Evolutionary conservation across 257 asterid species (phyloP), one percentile per base, ranked within the genome.

Genomic region (Lantana camara): DNA sequence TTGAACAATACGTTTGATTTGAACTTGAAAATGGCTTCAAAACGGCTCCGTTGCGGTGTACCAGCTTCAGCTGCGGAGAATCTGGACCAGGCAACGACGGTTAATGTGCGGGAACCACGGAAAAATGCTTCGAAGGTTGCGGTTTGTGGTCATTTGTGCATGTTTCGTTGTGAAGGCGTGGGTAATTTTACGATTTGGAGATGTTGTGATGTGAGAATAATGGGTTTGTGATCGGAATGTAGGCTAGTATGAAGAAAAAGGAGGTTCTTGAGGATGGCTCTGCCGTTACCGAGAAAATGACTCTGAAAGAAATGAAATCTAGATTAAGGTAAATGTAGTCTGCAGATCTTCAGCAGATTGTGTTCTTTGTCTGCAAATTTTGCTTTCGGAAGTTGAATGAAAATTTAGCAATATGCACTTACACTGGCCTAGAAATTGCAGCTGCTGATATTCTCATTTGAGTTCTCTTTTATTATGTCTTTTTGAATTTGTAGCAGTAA

Each of bases 241-340:
- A 86, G 95, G 85, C 53, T 29, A 69, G 55, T 63, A 49, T 8
- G 47, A 35, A 9, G 56, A 63, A 41, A 55, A 67, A 61, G 15
- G 82, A 64, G 66, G 70, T 58, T 67, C 74, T 60, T 67, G 84
- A 69, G 67, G 78, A 81, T 68, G 85, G 81, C 56, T 53, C 64
- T 56, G 77, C 23, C 30, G 90, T 62, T 56, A 77, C 23, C 30
- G 90, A 83, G 67, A 80, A 76, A 73, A 79, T 86, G 91, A 79
- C 95, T 17, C 77, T 91, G 67, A 78, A 83, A 45, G 86, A 86
- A 75, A 80, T 91, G 57, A 77, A 90, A 70, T 72, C 80, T 50
- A 88, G 75, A 57, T 75, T 86, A 56, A 82, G 95, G 97, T 87
- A 64, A 13, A 61, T 70, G 21, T 20, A 56, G 9, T 51, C 3